phyloP scores from a whole-genome alignment of 2,329 filamentous ascomycete species.

The Lasiodiplodia theobromae region DNA sequence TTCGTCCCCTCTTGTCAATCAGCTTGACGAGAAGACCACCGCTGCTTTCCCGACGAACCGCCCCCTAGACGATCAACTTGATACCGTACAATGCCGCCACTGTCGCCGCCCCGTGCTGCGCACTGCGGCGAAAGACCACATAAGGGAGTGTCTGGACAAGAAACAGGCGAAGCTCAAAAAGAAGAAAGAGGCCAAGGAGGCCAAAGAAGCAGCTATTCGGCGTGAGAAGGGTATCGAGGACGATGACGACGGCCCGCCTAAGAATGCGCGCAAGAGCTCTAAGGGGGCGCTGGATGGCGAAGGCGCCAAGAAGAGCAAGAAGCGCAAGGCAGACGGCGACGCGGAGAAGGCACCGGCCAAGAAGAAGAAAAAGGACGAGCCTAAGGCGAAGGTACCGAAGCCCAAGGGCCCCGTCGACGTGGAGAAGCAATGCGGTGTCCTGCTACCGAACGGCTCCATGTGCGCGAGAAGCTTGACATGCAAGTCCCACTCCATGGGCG shows the following conservation, averaged over 20 bases:
- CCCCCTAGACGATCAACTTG: conserved; percentile 79
- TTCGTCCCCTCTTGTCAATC: conserved; percentile 54
- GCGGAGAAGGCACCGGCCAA: conserved; percentile 77
- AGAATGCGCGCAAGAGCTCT: conserved; percentile 49
- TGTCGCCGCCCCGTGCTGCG: conserved; percentile 89
- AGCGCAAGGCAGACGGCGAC: conserved; percentile 60
- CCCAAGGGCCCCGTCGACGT: conserved; percentile 94
- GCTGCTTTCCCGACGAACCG: conserved; percentile 83
- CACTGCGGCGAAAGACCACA: conserved; percentile 77
- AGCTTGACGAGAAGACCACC: conserved; percentile 76
- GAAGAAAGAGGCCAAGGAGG: conserved; percentile 69
- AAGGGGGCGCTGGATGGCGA: conserved; percentile 49
- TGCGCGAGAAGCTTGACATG: conserved; percentile 90
- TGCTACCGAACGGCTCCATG: conserved; percentile 81
- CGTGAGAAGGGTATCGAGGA: conserved; percentile 56
- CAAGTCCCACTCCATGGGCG: conserved; percentile 95
- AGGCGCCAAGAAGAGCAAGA: conserved; percentile 53
- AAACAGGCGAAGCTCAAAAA: conserved; percentile 73
- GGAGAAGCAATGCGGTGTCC: conserved; percentile 90
- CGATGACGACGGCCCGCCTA: conserved; percentile 47
- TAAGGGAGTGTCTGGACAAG: conserved; percentile 80
- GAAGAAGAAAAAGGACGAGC: conserved; percentile 96
- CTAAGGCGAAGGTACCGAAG: conserved; percentile 82
- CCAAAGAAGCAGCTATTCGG: conserved; percentile 56
- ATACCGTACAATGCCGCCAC: conserved; percentile 85